Evolutionary conservation across 2,329 filamentous ascomycete species (phyloP), one percentile per base, ranked within the genome.

Genomic region (Ophioceras dolichostomum): DNA sequence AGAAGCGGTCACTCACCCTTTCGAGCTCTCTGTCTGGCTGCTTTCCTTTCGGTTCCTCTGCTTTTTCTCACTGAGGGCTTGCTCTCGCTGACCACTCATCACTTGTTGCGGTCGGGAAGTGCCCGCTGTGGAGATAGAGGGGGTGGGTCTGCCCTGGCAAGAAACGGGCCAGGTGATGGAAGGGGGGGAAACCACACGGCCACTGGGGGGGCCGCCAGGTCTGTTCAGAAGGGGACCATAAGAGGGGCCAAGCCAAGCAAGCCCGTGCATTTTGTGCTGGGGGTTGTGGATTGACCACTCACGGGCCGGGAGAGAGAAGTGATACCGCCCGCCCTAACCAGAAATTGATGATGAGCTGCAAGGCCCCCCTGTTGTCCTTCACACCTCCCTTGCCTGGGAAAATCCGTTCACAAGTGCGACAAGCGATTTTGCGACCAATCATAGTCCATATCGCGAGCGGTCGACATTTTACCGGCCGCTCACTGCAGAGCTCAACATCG

Each of bases 221-320:
- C n/a, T n/a, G n/a, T n/a, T n/a, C n/a, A n/a, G n/a, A 30, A 7
- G 28, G 5, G 28, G 12, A 30, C 12, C 28, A 12, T 14, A 13
- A 16, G 5, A 16, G n/a, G 13, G 29, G 18, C 5, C 3, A 22
- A 19, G 9, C 19, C 32, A 18, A 3, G 10, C 18, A 22, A 4
- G 4, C 8, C 21, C 21, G 22, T 10, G 22, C 22, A 26, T 7
- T 7, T 26, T 26, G 22, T n/a, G n/a, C n/a, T n/a, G n/a, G n/a
- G n/a, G n/a, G 8, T 26, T 26, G 7, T 26, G 22, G 31, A 38
- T 41, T 40, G 41, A 29, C 47, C 47, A 49, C 37, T 47, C 20
- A 42, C 27, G 35, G 29, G 21, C 20, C 19, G 16, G 18, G 18
- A 9, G n/a, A 35, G 36, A 34, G 13, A 24, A 21, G 22, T 26